Conservation (phyloP, 371 early-diverging fungal species). For the Blyttiomyces sp. region DNA sequence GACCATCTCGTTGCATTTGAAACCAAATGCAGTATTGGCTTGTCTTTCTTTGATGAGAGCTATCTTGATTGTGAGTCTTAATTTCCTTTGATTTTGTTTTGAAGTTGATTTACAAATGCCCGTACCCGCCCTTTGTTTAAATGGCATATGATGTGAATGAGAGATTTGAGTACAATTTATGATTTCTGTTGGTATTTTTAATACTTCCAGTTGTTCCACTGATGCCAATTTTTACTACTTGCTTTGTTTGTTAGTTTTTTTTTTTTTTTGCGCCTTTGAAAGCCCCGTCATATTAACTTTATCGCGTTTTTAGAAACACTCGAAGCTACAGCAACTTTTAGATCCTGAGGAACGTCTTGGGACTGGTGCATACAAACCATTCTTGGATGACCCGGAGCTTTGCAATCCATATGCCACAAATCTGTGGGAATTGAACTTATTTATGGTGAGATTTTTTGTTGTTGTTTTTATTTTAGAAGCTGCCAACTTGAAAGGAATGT, state of each 20-base stretch:
- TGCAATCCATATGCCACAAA: conserved; percentile 90
- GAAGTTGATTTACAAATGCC: too few relatives aligned
- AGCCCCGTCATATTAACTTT: too few relatives aligned
- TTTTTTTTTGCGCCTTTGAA: conserved; percentile 3
- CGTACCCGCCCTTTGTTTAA: too few relatives aligned
- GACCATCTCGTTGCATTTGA: conserved; percentile 55
- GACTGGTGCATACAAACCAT: conserved; percentile 71
- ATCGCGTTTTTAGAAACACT: conserved; percentile 45
- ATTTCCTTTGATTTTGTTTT: conserved; percentile 7
- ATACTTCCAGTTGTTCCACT: background rate
- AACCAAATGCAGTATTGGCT: conserved; percentile 59
- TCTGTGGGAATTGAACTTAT: conserved; percentile 76
- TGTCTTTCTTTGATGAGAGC: conserved; percentile 50
- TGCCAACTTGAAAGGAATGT: too few relatives aligned
- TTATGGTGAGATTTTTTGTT: conserved; percentile 55
- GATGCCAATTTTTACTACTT: conserved; percentile 7
- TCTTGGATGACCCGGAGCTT: conserved; percentile 87
- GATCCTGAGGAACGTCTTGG: conserved; percentile 73
- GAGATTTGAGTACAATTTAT: background rate
- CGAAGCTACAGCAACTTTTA: conserved; percentile 73
- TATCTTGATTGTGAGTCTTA: conserved; percentile 38
- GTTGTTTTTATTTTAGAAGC: background rate
- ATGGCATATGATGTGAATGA: background rate
- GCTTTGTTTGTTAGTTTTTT: conserved; percentile 21
- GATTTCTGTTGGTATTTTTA: background rate